phyloP scores from a whole-genome alignment of 192 early-diverging fungal genomes.

The Coemansia sp. region DNA sequence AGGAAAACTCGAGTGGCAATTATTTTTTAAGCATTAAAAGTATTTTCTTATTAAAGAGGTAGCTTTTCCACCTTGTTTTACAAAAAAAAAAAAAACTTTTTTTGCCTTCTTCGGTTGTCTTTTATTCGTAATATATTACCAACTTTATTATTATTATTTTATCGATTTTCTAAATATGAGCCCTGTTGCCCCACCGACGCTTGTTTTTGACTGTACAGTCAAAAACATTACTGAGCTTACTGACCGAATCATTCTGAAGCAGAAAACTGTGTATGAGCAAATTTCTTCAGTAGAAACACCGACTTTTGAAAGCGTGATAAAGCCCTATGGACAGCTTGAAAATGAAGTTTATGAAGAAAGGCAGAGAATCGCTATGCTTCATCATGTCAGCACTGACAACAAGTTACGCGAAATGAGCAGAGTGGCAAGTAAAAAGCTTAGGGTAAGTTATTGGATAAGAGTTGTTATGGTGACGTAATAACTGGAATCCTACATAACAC shows the following conservation, averaged over 20 bases:
- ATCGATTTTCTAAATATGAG: not conserved
- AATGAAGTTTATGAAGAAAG: not conserved
- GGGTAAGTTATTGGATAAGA: not conserved
- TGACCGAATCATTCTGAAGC: not conserved
- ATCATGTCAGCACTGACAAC: not conserved
- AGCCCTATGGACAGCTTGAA: not conserved
- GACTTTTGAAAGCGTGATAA: not conserved
- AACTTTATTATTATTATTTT: not conserved
- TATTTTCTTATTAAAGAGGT: too few species aligned
- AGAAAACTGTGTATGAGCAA: not conserved
- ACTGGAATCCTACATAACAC: too few species aligned
- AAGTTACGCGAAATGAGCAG: not conserved
- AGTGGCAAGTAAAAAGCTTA: not conserved
- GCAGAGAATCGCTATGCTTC: not conserved
- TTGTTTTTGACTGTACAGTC: not conserved
- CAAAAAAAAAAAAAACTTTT: not conserved
- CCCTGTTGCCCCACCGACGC: not conserved
- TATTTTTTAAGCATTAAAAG: too few species aligned
- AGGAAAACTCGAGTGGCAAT: too few species aligned
- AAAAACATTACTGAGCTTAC: not conserved
- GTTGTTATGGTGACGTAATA: too few species aligned
- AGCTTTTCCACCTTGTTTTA: too few species aligned
- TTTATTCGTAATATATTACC: too few species aligned
- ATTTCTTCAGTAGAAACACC: not conserved
- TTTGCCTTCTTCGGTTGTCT: not conserved